Evolutionary conservation across 2,329 filamentous ascomycete genomes (phyloP).

Genomic region (Fusarium luffae): DNA sequence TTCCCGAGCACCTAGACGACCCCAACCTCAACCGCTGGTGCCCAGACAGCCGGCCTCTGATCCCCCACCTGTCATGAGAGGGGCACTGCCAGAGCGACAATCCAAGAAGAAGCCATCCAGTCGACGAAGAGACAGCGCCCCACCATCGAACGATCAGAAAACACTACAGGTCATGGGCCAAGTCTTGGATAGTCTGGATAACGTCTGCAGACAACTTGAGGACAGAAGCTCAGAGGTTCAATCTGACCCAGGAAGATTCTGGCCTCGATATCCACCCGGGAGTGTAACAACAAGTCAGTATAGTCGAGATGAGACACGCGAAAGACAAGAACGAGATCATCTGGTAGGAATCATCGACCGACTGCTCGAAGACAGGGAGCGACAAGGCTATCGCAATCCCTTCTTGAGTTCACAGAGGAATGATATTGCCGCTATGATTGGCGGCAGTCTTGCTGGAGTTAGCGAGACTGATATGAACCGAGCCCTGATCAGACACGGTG

Average conservation of each 20-base stretch:
- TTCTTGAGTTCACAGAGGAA: background rate
- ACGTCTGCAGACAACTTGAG: background rate
- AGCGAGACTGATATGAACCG: background rate
- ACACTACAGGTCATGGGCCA: background rate
- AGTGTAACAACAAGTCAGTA: background rate
- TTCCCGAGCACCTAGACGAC: background rate
- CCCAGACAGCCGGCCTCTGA: background rate
- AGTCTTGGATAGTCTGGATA: background rate
- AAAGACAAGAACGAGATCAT: slow-evolving; percentile 10
- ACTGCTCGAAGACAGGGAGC: slow-evolving; percentile 1
- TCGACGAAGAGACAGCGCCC: background rate
- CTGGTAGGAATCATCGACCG: slow-evolving; percentile 2
- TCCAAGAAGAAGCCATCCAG: background rate
- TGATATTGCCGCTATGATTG: background rate
- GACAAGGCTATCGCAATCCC: background rate
- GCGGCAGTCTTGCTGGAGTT: background rate
- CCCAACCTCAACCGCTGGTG: background rate
- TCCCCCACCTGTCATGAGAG: background rate
- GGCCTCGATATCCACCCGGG: background rate
- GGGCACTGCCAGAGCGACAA: background rate
- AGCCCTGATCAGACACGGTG: background rate
- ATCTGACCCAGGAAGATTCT: slow-evolving; percentile 4
- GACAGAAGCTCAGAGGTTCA: background rate
- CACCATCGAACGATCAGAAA: background rate
- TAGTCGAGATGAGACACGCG: slow-evolving; percentile 5